Evolutionary conservation across 495 filamentous ascomycete species (phyloP), one percentile per base, ranked within the genome.

Genomic region (Penicillium macrosclerotiorum): DNA sequence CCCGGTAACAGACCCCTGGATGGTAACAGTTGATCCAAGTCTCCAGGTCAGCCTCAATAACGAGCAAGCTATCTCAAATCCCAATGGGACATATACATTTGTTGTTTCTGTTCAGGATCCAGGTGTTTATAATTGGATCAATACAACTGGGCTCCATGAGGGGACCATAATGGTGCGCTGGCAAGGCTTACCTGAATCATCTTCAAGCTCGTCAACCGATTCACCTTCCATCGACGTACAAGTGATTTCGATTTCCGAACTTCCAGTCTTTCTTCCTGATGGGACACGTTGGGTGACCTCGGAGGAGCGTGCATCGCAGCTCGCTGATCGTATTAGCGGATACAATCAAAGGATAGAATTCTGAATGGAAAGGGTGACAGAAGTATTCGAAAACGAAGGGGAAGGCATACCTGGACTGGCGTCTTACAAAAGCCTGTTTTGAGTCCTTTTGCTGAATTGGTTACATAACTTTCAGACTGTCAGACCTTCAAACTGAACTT

Each of bases 91-190:
- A 13, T 54, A 54, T 18, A 49, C 51, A 1, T 49, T 54, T 20
- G 45, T 54, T 4, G n/a, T 54, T 5, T 49, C 45, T 9, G 6
- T 22, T 3, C 12, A 37, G 33, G 50, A 53, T 25, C 50, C 50
- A 0, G 50, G 50, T 0, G 45, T 53, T 8, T 54, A 45, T 34
- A 54, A 49, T 23, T 49, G 44, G 50, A 4, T 49, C 6, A 45
- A 45, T 12, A 54, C 40, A 29, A 44, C 45, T 37, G 51, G 45
- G 3, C 19, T 54, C 16, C 20, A 31, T 22, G 51, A 54, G 29
- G 51, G 45, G 2, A 49, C 51, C 5, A 40, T 44, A 11, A 54
- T 54, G 51, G 51, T 54, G 12, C 45, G 51, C 19, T 54, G 51
- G 45, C 51, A 54, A 29, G 51, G 51, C 2, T 29, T 54, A 22